Evolutionary conservation across 805 yeast species (phyloP).

Genomic region (Candida yuanshanica): DNA sequence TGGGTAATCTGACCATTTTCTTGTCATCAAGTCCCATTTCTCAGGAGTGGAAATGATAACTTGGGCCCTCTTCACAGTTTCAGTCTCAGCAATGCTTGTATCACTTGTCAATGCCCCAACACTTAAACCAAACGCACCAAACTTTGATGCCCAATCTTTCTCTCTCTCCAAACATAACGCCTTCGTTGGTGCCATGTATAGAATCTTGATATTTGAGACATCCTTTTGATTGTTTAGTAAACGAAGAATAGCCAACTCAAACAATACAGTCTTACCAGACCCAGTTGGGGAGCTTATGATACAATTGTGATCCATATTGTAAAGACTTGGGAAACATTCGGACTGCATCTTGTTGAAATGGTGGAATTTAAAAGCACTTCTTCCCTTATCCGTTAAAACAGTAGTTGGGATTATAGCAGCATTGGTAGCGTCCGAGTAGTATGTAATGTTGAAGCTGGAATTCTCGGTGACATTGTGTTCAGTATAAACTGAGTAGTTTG

Average conservation of each 20-base stretch:
- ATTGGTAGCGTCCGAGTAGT: conserved; percentile 2
- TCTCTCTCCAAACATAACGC: conserved; percentile 48
- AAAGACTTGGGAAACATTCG: conserved; percentile 34
- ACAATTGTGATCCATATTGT: conserved; percentile 32
- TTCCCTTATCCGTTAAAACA: conserved; percentile 33
- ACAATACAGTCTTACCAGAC: conserved; percentile 52
- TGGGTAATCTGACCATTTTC: conserved; percentile 42
- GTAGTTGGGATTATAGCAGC: conserved; percentile 10
- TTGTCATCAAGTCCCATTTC: conserved; percentile 53
- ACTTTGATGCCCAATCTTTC: conserved; percentile 40
- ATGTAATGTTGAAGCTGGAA: conserved; percentile 9
- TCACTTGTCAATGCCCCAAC: conserved; percentile 54
- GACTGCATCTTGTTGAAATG: conserved; percentile 48
- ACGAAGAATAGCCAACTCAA: conserved; percentile 45
- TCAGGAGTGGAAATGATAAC: conserved; percentile 57
- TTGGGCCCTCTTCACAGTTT: conserved; percentile 40
- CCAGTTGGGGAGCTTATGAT: conserved; percentile 54
- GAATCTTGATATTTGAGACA: conserved; percentile 25
- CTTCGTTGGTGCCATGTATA: conserved; percentile 58
- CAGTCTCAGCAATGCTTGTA: conserved; percentile 39
- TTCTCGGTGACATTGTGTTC: conserved; percentile 2
- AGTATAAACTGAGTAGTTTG: neutral
- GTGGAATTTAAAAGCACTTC: conserved; percentile 29
- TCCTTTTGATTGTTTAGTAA: conserved; percentile 26
- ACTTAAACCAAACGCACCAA: conserved; percentile 32